Evolutionary conservation across 257 asterid species (phyloP), one percentile per base, ranked within the genome.

Genomic region (Lycium barbarum): DNA sequence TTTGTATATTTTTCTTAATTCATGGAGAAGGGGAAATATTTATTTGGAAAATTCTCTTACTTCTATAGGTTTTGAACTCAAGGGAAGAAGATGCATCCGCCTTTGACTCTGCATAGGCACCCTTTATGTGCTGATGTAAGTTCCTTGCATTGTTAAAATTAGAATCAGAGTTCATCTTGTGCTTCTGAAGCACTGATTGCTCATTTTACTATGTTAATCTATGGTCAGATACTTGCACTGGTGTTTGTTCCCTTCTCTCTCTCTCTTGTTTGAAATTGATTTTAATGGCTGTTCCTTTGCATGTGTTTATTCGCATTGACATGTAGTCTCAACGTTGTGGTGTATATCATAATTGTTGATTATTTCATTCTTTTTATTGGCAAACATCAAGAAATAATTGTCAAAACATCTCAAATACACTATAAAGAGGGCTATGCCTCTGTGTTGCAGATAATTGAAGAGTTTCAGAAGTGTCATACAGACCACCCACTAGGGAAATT

Each of bases 71-170:
- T 54, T 10, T 79, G 84, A 65, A 58, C 61, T 85, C 71, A 62
- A 70, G 9, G 36, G 82, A 86, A 85, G 86, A 85, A 53, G 73
- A 93, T 93, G 97, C 97, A 93, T 89, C 97, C 95, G 79, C 96
- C 93, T 85, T 74, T 93, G 53, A 93, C 96, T 71, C 84, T 93
- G 54, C 96, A 93, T 89, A 88, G 92, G 83, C 97, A 93, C 86
- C 96, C 92, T n/a, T 89, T 92, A 93, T 93, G 97, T 88, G 95
- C 94, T 62, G 93, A 93, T 81, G 97, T 91, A 90, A 86, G 97
- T 85, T 84, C 65, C 47, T 68, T 84, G 43, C 65, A 10, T 40
- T 26, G 43, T 11, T 26, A 58, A 63, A 51, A 76, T 74, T 76
- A 26, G 81, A 20, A 74, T 22, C 57, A 73, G 20, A 53, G 13